phyloP scores from a whole-genome alignment of 352 stramenopile species.

The Pythium biforme region DNA sequence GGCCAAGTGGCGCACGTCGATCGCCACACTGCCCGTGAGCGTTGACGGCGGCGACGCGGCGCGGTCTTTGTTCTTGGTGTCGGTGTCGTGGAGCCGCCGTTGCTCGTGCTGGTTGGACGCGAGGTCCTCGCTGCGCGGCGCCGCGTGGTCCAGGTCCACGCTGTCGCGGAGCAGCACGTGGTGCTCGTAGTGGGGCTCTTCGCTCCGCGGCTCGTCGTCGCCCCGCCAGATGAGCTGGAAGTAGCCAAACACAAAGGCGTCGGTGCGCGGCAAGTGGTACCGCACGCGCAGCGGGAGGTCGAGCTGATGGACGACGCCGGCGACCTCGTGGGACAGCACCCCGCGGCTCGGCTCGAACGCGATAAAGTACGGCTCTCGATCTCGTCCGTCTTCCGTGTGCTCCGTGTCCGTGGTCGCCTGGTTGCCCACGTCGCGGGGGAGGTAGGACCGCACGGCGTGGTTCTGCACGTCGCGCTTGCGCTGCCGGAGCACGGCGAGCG shows the following conservation, averaged over 20 bases:
- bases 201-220: slow-evolving; percentile 41
- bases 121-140: slow-evolving; percentile 14
- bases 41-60: slow-evolving; percentile 7
- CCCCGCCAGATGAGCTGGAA: slow-evolving; percentile 68
- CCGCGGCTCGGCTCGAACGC: slow-evolving; percentile 44
- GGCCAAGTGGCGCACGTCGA: slow-evolving; percentile 45
- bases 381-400: neutral
- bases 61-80: neutral
- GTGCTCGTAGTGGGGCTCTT: slow-evolving; percentile 52
- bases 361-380: slow-evolving; percentile 36
- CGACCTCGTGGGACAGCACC: slow-evolving; percentile 31
- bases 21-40: slow-evolving; percentile 38
- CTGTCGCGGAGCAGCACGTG: slow-evolving; percentile 46
- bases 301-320: slow-evolving; percentile 44
- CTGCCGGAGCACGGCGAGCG: slow-evolving; percentile 16
- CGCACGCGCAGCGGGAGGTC: slow-evolving; percentile 37
- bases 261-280: slow-evolving; percentile 42
- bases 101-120: slow-evolving; percentile 19
- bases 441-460: neutral
- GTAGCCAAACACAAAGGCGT: slow-evolving; percentile 53
- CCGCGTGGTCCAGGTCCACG: slow-evolving; percentile 31
- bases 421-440: neutral
- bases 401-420: neutral
- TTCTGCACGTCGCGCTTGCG: slow-evolving; percentile 5
- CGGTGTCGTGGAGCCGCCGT: slow-evolving; percentile 28